Percentiles rank a stretch among this genome's conserved stretches.
These are phyloP conservation scores for Trypanosoma avium DNA, from an alignment of 208 protist species.

Conservation along the genomic window DNA sequence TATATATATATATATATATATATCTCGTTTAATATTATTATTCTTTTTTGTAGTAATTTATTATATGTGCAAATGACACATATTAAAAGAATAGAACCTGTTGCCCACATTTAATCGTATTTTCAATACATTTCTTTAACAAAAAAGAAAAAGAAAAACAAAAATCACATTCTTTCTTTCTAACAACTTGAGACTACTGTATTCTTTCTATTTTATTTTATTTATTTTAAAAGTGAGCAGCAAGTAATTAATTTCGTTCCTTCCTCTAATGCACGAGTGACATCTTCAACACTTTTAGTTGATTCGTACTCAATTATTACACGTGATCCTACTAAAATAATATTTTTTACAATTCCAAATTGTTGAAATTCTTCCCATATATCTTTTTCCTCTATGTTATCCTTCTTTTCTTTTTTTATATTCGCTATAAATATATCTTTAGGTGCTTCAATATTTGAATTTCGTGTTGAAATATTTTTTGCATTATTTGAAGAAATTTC, in stretches of 20 bases:
- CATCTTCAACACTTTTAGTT: conserved; percentile 9
- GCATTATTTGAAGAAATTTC: no score
- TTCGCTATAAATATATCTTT: no score
- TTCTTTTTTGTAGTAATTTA: background rate
- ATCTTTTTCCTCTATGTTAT: background rate
- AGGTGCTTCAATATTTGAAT: no score
- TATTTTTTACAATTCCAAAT: conserved; percentile 20
- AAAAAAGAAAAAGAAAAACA: conserved; percentile 8
- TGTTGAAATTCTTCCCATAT: conserved; percentile 25
- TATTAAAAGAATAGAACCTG: no score
- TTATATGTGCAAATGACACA: no score
- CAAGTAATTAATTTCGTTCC: background rate
- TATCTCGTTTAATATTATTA: background rate
- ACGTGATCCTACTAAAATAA: conserved; percentile 18
- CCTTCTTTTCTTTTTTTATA: no score
- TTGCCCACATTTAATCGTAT: no score
- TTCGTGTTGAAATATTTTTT: no score
- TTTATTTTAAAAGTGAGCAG: conserved; percentile 1
- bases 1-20: no score
- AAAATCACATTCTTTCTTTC: background rate
- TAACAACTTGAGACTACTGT: no score
- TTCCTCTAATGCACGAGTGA: conserved; percentile 4
- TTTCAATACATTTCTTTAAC: no score
- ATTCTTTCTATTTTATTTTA: background rate
- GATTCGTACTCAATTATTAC: conserved; percentile 21